Base-by-base conservation (phyloP, 2,329 filamentous ascomycete genomes). In the Colletotrichum sp. region DNA sequence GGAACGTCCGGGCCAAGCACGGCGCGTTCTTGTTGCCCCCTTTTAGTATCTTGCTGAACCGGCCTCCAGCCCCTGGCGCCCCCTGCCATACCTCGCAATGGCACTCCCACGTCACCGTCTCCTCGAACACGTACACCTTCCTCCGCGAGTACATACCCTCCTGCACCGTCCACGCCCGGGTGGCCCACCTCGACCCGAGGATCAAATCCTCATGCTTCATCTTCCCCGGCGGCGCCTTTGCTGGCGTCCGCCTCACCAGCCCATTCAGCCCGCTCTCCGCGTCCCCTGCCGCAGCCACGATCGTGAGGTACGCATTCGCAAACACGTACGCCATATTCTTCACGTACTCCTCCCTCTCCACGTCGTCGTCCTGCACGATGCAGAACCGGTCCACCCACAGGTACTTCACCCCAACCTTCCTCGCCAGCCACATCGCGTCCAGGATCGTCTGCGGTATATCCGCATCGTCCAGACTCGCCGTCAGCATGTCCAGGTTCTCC, bases 371-470 rank as follows among this genome's bases (percentile, higher is more conserved):
- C 78, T 89, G 88, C 7, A 87, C 82, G 71, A 88, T 87, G 69
- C 87, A 88, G 64, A 88, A 81, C 39, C 84, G 82, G 77, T 89
- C 88, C 39, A 89, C 84, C 88, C 88, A 89, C 24, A 89, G 81
- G 72, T 86, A 84, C 4, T 84, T 84, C 26, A 87, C 82, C 1
- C 85, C 85, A 13, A 89, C 80, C 79, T 87, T 87, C 76, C 83
- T 85, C 28, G 86, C 81, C 24, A 88, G 79, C 84, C 85, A 87
- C 77, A 88, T 86, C 75, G 86, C 86, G 76, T 88, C 86, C n/a
- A 84, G 71, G 70, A 88, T 85, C 6, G 86, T 87, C 68, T 84
- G 82, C 44, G 85, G 86, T 18, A 88, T 79, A 18, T 85, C 84
- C 10, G 80, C 78, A 28, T 80, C 75, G 18, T 87, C 86, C 18